These are phyloP conservation scores for Cyclocybe aegerita DNA, from an alignment of 768 basidiomycete genomes.

Conservation along the genomic window DNA sequence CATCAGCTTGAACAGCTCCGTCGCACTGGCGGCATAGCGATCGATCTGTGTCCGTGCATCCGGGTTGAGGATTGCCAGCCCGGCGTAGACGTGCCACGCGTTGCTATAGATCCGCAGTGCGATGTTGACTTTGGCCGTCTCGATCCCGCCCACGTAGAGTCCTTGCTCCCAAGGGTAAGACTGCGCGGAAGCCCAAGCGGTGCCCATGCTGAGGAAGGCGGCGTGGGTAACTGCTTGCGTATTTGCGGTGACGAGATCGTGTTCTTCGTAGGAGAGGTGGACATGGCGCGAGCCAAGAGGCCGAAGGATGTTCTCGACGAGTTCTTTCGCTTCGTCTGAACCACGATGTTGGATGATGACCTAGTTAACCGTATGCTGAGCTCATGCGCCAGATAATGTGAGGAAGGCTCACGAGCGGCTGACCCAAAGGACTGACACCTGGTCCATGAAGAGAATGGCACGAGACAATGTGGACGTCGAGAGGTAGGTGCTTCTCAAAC, in stretches of 20 bases:
- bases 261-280: conserved; percentile 93
- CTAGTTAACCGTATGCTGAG: conserved; percentile 35
- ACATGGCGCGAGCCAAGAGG: conserved; percentile 86
- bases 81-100: conserved; percentile 99
- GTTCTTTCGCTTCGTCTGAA: conserved; percentile 60
- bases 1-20: conserved; percentile 97
- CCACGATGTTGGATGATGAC: conserved; percentile 88
- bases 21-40: conserved; percentile 82
- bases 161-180: conserved; percentile 96
- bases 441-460: conserved; percentile 96
- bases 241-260: conserved; percentile 95
- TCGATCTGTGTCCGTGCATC: conserved; percentile 86
- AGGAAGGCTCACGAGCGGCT: conserved; percentile 70
- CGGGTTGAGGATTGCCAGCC: conserved; percentile 96
- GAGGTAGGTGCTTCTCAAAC: conserved; percentile 85
- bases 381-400: neutral
- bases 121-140: conserved; percentile 97
- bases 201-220: conserved; percentile 99
- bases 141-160: conserved; percentile 94
- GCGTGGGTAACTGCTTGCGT: conserved; percentile 99
- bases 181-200: conserved; percentile 80
- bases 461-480: conserved; percentile 86
- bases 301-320: conserved; percentile 82
- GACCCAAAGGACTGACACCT: conserved; percentile 80
- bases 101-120: conserved; percentile 94